These are phyloP conservation scores for Prunus dulcis DNA, from an alignment of 306 rosid species.

Conservation along the genomic window DNA sequence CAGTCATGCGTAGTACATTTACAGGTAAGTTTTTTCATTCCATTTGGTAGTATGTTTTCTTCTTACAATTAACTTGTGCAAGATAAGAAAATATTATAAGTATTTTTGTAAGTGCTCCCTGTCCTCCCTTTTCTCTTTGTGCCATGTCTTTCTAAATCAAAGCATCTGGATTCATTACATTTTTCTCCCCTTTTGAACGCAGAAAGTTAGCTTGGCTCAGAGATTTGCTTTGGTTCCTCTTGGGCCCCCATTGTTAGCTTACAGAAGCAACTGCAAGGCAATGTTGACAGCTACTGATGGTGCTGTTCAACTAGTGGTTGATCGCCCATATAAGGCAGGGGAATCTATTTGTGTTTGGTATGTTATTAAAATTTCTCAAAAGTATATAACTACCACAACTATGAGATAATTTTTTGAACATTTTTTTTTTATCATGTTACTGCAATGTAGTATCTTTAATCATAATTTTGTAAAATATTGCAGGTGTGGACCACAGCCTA, in stretches of 20 bases:
- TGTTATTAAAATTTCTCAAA: constrained; percentile 19
- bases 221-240: constrained; percentile 97
- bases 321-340: constrained; percentile 81
- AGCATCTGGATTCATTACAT: background rate
- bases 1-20: constrained; percentile 98
- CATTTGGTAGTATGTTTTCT: background rate
- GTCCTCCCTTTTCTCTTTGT: background rate
- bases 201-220: constrained; percentile 98
- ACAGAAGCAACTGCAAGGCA: constrained; percentile 83
- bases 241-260: constrained; percentile 91
- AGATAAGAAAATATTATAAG: background rate
- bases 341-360: constrained; percentile 94
- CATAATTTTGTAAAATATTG: constrained; percentile 24
- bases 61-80: background rate
- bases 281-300: constrained; percentile 80
- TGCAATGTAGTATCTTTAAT: constrained; percentile 1
- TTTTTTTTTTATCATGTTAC: background rate
- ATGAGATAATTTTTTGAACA: background rate
- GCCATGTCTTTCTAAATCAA: background rate
- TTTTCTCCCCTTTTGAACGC: constrained; percentile 21
- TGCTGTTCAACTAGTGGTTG: constrained; percentile 81
- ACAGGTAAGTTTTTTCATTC: constrained; percentile 51
- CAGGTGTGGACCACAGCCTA: constrained; percentile 99
- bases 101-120: background rate
- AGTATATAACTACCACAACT: constrained; percentile 6